These are phyloP conservation scores for Monilinia polystroma DNA, from an alignment of 2,329 filamentous ascomycete genomes.

Conservation along the genomic window DNA sequence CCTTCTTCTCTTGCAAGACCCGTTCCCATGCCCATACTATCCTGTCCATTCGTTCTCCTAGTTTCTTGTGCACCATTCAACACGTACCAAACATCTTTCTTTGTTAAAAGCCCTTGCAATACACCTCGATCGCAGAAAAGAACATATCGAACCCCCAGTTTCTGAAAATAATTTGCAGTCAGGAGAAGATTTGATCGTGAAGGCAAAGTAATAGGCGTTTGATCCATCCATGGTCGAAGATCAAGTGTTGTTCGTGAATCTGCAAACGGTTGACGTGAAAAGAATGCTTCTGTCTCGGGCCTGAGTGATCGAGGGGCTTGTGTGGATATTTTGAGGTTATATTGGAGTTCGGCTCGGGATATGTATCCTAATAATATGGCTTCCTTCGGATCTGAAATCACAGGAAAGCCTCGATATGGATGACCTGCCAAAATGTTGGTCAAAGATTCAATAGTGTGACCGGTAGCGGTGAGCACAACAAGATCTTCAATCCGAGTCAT, in stretches of 20 bases:
- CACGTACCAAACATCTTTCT: slow-evolving; percentile 96
- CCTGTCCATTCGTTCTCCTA: slow-evolving; percentile 42
- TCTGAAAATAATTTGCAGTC: slow-evolving; percentile 92
- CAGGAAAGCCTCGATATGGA: slow-evolving; percentile 85
- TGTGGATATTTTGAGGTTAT: slow-evolving; percentile 67
- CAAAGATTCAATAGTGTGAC: slow-evolving; percentile 80
- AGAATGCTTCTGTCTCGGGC: slow-evolving; percentile 75
- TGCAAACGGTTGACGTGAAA: slow-evolving; percentile 77
- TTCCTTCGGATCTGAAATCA: slow-evolving; percentile 74
- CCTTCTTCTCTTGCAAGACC: slow-evolving; percentile 44
- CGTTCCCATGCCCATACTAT: slow-evolving; percentile 40
- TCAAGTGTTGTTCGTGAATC: slow-evolving; percentile 79
- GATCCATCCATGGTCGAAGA: slow-evolving; percentile 96
- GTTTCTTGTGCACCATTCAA: slow-evolving; percentile 74
- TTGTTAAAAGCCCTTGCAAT: slow-evolving; percentile 83
- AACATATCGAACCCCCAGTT: slow-evolving; percentile 86
- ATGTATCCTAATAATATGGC: slow-evolving; percentile 90
- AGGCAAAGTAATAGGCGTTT: slow-evolving; percentile 90
- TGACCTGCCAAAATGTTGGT: slow-evolving; percentile 69
- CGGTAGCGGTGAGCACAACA: slow-evolving; percentile 79
- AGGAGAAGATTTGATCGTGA: slow-evolving; percentile 74
- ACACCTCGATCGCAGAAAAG: slow-evolving; percentile 80
- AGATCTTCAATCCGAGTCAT: slow-evolving; percentile 94
- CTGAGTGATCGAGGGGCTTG: slow-evolving; percentile 59
- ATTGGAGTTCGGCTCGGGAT: slow-evolving; percentile 82